Base-by-base conservation (phyloP, 208 protist genomes). In the Crithidia mellificae region DNA sequence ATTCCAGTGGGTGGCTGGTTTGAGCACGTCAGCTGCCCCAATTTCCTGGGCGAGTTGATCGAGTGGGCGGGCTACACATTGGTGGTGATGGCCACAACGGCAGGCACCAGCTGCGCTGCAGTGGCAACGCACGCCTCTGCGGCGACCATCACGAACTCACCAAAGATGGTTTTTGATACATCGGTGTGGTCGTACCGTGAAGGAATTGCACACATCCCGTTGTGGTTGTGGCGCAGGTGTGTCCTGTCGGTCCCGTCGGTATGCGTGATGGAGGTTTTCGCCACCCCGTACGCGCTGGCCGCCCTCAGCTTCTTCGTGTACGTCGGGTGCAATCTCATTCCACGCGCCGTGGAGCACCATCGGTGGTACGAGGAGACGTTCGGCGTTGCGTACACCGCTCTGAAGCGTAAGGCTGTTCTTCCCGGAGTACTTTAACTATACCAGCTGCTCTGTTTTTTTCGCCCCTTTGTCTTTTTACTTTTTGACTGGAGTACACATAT, bases 41-140 rank as follows among this genome's bases (percentile, higher is more conserved):
- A 96, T 67, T 92, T 91, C 43, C 77, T 89, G 41, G 86, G 82
- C 0, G 90, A 96, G 58, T 68, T 88, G 32, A 49, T 95, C 24
- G 87, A 95, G 80, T 95, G 87, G 86, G 47, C 19, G 6, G 84
- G 85, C 36, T 93, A 91, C 54, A 61, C 77, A 25, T 12, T 83
- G 41, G 70, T 85, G 30, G 78, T 91, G n/a, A 29, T 29, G n/a
- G 69, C 68, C n/a, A 78, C 77, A 6, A 74, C 81, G 8, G 44
- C 53, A 2, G 34, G 38, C 2, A 43, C 49, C 19, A 52, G 38
- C 53, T 69, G 59, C 15, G 20, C 1, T 20, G 25, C 32, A 8
- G 27, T 41, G 19, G 22, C 6, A 14, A 7, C 24, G 1, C 19
- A 39, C 22, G 54, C 22, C 20, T 32, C 22, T 9, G 22, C 56